phyloP scores from a whole-genome alignment of 805 yeast genomes.

The Wickerhamiella parazyma region DNA sequence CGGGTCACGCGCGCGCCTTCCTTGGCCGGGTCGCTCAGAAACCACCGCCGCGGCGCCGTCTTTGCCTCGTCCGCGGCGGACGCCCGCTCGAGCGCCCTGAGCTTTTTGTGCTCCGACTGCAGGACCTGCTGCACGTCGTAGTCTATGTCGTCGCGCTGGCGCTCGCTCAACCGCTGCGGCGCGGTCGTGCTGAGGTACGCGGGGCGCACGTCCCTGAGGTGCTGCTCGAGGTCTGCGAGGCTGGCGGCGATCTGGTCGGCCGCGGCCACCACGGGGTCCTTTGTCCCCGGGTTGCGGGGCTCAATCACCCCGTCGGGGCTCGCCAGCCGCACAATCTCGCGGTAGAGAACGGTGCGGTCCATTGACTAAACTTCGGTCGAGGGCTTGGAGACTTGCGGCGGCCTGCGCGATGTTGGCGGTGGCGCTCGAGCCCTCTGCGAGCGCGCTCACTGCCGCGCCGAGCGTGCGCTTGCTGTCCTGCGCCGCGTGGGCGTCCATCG shows the following conservation, averaged over 20 bases:
- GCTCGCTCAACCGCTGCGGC: constrained; percentile 22
- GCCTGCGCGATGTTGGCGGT: neutral
- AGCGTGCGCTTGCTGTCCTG: constrained; percentile 1
- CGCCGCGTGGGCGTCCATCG: constrained; percentile 1
- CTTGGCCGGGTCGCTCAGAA: constrained; percentile 19
- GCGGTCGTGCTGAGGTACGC: constrained; percentile 23
- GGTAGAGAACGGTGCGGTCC: constrained; percentile 20
- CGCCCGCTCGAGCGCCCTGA: constrained; percentile 17
- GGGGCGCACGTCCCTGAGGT: constrained; percentile 21
- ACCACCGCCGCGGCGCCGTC: constrained; percentile 10
- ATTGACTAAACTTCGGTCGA: constrained; percentile 8
- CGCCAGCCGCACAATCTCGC: constrained; percentile 20
- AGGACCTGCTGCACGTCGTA: constrained; percentile 26
- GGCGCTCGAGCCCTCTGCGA: neutral
- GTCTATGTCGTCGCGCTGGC: constrained; percentile 29
- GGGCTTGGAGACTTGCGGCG: neutral
- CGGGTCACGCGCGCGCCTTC: constrained; percentile 22
- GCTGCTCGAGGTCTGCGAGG: constrained; percentile 15
- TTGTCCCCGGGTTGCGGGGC: neutral
- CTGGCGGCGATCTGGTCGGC: constrained; percentile 17
- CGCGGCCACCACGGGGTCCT: constrained; percentile 22
- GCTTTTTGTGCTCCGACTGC: constrained; percentile 24
- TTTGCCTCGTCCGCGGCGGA: constrained; percentile 5
- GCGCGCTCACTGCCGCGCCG: neutral
- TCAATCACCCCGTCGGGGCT: constrained; percentile 10